These are phyloP conservation scores for Cutaneotrichosporon cutaneum DNA, from an alignment of 1,284 basidiomycete species.

Conservation along the genomic window DNA sequence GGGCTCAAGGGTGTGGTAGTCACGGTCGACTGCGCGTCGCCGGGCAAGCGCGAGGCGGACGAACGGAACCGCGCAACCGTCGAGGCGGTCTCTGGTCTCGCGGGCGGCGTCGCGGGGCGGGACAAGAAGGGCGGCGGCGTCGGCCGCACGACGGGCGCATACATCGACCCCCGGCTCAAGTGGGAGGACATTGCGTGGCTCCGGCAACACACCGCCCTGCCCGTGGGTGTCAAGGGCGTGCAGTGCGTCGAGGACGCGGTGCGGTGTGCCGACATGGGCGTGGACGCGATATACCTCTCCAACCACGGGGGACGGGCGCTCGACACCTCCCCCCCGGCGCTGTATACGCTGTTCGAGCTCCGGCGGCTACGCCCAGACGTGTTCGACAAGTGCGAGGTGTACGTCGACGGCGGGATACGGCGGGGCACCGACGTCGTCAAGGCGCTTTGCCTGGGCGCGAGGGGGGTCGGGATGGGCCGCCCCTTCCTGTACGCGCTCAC, in stretches of 20 bases:
- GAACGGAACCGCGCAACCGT: constrained; percentile 49
- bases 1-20: constrained; percentile 53
- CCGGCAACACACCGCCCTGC: constrained; percentile 44
- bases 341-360: constrained; percentile 54
- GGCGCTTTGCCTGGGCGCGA: constrained; percentile 56
- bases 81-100: constrained; percentile 48
- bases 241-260: constrained; percentile 54
- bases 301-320: constrained; percentile 49
- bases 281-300: constrained; percentile 53
- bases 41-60: constrained; percentile 54
- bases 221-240: constrained; percentile 53
- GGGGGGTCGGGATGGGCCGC: constrained; percentile 54
- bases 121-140: constrained; percentile 53
- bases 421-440: constrained; percentile 56
- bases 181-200: constrained; percentile 53
- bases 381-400: constrained; percentile 49
- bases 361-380: constrained; percentile 52
- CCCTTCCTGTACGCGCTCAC: constrained; percentile 54
- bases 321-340: constrained; percentile 51
- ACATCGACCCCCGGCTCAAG: constrained; percentile 49
- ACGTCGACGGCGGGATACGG: constrained; percentile 56
- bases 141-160: constrained; percentile 51
- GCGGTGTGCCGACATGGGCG: constrained; percentile 50
- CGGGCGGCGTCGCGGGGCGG: constrained; percentile 46
- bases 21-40: constrained; percentile 52